These are phyloP conservation scores for Colletotrichum karsti DNA, from an alignment of 2,329 filamentous ascomycete genomes.

Conservation along the genomic window DNA sequence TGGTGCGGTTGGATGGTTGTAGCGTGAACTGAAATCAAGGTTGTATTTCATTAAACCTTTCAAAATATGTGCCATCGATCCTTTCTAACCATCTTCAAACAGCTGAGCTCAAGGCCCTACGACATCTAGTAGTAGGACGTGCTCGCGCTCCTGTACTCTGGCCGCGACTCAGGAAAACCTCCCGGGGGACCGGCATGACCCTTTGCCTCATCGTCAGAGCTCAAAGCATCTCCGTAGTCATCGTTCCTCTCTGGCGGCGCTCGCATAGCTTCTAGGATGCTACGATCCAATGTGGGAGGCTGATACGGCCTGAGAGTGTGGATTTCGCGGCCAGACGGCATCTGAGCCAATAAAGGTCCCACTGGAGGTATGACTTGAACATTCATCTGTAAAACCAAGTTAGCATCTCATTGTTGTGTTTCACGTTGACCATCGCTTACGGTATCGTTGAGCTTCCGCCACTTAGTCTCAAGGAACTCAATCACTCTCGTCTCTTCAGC, in stretches of 20 bases:
- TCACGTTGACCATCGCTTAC: constrained; percentile 56
- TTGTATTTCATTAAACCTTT: constrained; percentile 17
- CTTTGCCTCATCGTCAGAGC: constrained; percentile 48
- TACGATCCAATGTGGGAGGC: constrained; percentile 70
- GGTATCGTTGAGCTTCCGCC: constrained; percentile 93
- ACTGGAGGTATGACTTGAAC: constrained; percentile 79
- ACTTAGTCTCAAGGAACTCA: constrained; percentile 87
- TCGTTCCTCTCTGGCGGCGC: constrained; percentile 56
- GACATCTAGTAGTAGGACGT: constrained; percentile 44
- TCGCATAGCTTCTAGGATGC: constrained; percentile 70
- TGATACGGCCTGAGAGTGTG: constrained; percentile 75
- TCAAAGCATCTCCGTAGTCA: constrained; percentile 41
- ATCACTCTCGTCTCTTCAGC: constrained; percentile 86
- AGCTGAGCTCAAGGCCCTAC: neutral
- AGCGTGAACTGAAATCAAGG: constrained; percentile 6
- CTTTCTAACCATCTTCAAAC: constrained; percentile 10
- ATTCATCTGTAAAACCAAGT: constrained; percentile 67
- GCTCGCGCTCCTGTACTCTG: constrained; percentile 48
- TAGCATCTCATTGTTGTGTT: neutral
- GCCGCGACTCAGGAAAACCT: constrained; percentile 58
- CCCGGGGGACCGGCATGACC: constrained; percentile 48
- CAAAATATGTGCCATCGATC: neutral
- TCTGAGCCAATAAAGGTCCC: constrained; percentile 75
- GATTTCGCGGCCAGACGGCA: constrained; percentile 91
- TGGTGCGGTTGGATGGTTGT: neutral